phyloP scores from a whole-genome alignment of 129 eudicot genomes.

The Helianthus annuus region HanXRQr2.0-SUNRISE NC_035446.2:157225903-157226402 shows the following conservation, averaged over 20 bases:
- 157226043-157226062: constrained; percentile 55
- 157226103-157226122: constrained; percentile 1
- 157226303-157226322: constrained; percentile 28
- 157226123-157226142: constrained; percentile 18
- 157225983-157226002: constrained; percentile 71
- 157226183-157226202: constrained; percentile 28
- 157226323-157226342: constrained; percentile 36
- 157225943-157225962: constrained; percentile 60
- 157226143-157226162: constrained; percentile 29
- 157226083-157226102: constrained; percentile 14
- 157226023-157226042: constrained; percentile 61
- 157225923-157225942: constrained; percentile 61
- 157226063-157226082: constrained; percentile 15
- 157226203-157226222: constrained; percentile 8
- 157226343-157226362: constrained; percentile 36
- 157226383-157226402: background rate
- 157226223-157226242: background rate
- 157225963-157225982: constrained; percentile 62
- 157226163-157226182: constrained; percentile 32
- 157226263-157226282: background rate
- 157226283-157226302: constrained; percentile 1
- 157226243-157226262: background rate
- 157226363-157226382: constrained; percentile 19
- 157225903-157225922: constrained; percentile 53
- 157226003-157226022: constrained; percentile 70